Evolutionary conservation across 768 basidiomycete species (phyloP).

Genomic region (Hericium erinaceus): DNA sequence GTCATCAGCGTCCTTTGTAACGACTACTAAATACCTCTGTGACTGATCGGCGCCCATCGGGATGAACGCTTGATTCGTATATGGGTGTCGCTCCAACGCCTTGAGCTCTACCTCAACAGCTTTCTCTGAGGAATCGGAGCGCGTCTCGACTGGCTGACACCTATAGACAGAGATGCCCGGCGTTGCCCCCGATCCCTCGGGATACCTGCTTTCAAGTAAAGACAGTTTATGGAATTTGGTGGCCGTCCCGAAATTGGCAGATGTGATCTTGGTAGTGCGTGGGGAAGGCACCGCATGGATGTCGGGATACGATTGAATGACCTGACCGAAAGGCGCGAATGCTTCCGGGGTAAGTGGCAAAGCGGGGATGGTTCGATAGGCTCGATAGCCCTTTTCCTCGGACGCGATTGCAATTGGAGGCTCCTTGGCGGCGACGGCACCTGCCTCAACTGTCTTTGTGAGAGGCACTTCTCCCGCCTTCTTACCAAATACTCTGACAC

Average conservation of each 20-base stretch:
- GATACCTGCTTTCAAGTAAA: slow-evolving; percentile 59
- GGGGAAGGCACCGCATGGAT: slow-evolving; percentile 40
- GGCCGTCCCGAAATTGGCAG: slow-evolving; percentile 86
- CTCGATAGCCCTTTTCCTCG: not conserved
- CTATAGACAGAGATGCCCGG: slow-evolving; percentile 78
- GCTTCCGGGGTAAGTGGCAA: slow-evolving; percentile 75
- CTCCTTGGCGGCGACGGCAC: not conserved
- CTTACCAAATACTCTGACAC: slow-evolving; percentile 76
- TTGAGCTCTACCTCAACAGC: slow-evolving; percentile 53
- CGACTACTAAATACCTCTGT: slow-evolving; percentile 71
- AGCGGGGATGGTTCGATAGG: slow-evolving; percentile 33
- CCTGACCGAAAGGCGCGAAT: slow-evolving; percentile 83
- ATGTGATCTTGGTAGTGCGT: slow-evolving; percentile 59
- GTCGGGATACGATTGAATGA: slow-evolving; percentile 80
- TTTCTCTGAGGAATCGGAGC: slow-evolving; percentile 29
- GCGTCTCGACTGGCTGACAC: slow-evolving; percentile 47
- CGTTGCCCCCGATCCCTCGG: slow-evolving; percentile 43
- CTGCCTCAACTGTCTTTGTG: not conserved
- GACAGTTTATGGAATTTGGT: slow-evolving; percentile 89
- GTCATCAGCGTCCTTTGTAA: slow-evolving; percentile 68
- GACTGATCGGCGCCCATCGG: slow-evolving; percentile 74
- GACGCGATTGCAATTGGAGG: not conserved
- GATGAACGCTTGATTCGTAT: slow-evolving; percentile 87
- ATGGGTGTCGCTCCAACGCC: slow-evolving; percentile 83
- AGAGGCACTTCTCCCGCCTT: slow-evolving; percentile 22